Conservation (phyloP, 371 early-diverging fungal species). For the Coemansia sp. region DNA sequence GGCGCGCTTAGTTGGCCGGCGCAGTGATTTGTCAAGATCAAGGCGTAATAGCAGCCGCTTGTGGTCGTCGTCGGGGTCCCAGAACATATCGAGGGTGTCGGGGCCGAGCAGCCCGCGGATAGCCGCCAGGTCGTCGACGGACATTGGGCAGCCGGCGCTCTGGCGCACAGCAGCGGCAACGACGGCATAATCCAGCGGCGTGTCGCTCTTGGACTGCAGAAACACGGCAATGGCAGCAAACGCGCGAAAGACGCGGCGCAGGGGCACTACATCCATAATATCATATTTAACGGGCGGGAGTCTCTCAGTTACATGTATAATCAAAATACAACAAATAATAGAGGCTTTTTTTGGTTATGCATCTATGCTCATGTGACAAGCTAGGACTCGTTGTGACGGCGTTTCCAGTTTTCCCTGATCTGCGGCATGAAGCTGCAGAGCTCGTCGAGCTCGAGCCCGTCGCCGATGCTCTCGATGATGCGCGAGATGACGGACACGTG, state of each 20-base stretch:
- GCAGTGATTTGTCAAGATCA: no score
- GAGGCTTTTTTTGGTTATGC: neutral
- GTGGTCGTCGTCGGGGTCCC: neutral
- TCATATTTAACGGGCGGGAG: no score
- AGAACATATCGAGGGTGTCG: slow-evolving; percentile 11
- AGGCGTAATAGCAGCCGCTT: neutral
- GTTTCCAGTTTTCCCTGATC: slow-evolving; percentile 21
- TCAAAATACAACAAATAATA: neutral
- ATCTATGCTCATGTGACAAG: slow-evolving; percentile 2
- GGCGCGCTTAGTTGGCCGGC: neutral
- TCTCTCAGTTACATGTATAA: no score
- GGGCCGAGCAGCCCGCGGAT: slow-evolving; percentile 18
- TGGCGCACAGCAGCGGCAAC: slow-evolving; percentile 1
- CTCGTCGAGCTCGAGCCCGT: slow-evolving; percentile 71
- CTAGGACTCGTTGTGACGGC: slow-evolving; percentile 10
- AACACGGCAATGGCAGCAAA: slow-evolving; percentile 32
- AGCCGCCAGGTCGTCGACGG: slow-evolving; percentile 14
- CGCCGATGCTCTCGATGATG: slow-evolving; percentile 73
- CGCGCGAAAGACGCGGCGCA: slow-evolving; percentile 11
- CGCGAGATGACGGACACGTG: slow-evolving; percentile 67
- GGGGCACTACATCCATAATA: neutral
- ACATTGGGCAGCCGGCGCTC: slow-evolving; percentile 2
- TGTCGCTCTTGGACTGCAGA: slow-evolving; percentile 3
- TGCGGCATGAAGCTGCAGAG: slow-evolving; percentile 42
- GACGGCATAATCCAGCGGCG: slow-evolving; percentile 1